Evolutionary conservation across 768 basidiomycete species (phyloP), one percentile per base, ranked within the genome.

Genomic region (Sarcodon aspratus): DNA sequence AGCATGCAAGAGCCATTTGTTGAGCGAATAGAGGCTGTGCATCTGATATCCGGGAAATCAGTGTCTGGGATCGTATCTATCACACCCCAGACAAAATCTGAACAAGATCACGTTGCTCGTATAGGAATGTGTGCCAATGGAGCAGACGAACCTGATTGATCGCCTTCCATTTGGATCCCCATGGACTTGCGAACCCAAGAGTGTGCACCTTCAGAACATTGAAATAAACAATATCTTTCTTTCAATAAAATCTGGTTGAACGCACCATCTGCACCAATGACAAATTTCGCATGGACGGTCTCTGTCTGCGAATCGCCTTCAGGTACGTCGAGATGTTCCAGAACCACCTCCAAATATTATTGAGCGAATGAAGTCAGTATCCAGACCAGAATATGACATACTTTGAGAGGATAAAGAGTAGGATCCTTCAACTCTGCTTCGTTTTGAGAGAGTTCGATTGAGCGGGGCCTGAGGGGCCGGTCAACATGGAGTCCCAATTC

Each of bases 41-140:
- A 79, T 13, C 85, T 78, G 51, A 85, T 80, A 59, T 89, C 85
- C 0, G 87, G 87, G 51, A 88, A 85, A 57, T 87, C 68, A 1
- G 85, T 86, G n/a, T 79, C 72, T 0, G 81, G 81, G 21, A 76
- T 56, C 45, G 78, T 67, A 61, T 89, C 69, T 27, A 69, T 56
- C 0, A 67, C 69, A 3, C 69, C 69, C 69, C 69, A 71, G 1
- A 69, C 61, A 46, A 53, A 63, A 47, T 66, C 66, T 66, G 40
- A 13, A 12, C 1, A 21, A 47, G 13, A 34, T 5, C 5, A 27
- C 21, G 21, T 27, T 5, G 12, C 9, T 3, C 18, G 11, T 12
- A 42, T 34, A 21, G 32, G 7, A 15, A 5, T 13, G 15, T 21
- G 3, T 9, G 21, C 13, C 43, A 11, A 34, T 17, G 18, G 31